Conservation (phyloP, 2,329 filamentous ascomycete genomes). For the Trichocomaceae sp. region DNA sequence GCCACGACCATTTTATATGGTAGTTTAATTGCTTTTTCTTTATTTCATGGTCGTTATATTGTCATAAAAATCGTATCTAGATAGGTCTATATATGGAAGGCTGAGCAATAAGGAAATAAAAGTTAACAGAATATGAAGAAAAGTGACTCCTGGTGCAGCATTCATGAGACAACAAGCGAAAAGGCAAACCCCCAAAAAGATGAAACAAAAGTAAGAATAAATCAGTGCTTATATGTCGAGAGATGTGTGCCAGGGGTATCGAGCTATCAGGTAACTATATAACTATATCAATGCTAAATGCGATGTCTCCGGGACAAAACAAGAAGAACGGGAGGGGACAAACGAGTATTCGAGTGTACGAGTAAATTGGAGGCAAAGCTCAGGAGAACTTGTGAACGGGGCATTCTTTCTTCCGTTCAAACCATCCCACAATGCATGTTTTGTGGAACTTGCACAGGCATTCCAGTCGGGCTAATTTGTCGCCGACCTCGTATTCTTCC, state of each 20-base stretch:
- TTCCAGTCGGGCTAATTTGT: constrained; percentile 54
- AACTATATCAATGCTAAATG: constrained; percentile 5
- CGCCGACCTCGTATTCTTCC: constrained; percentile 56
- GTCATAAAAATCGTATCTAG: background rate
- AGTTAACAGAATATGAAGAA: background rate
- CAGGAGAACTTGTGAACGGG: constrained; percentile 50
- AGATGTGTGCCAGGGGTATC: constrained; percentile 7
- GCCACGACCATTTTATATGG: background rate
- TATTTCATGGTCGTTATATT: background rate
- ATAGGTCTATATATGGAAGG: background rate
- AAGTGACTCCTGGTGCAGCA: background rate
- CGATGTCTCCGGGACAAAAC: background rate
- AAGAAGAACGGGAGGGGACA: background rate
- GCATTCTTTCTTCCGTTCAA: constrained; percentile 52
- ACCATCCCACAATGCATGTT: constrained; percentile 56
- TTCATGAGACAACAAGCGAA: background rate
- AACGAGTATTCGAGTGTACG: background rate
- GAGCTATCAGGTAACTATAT: constrained; percentile 5
- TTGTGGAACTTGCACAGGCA: constrained; percentile 61
- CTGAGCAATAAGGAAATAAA: background rate
- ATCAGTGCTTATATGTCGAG: background rate
- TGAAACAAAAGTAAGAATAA: background rate
- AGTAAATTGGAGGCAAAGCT: background rate
- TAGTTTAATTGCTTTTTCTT: background rate
- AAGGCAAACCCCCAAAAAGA: background rate